Evolutionary conservation across 2,329 filamentous ascomycete species (phyloP), one percentile per base, ranked within the genome.

Genomic region (Trichoderma atroviride): DNA sequence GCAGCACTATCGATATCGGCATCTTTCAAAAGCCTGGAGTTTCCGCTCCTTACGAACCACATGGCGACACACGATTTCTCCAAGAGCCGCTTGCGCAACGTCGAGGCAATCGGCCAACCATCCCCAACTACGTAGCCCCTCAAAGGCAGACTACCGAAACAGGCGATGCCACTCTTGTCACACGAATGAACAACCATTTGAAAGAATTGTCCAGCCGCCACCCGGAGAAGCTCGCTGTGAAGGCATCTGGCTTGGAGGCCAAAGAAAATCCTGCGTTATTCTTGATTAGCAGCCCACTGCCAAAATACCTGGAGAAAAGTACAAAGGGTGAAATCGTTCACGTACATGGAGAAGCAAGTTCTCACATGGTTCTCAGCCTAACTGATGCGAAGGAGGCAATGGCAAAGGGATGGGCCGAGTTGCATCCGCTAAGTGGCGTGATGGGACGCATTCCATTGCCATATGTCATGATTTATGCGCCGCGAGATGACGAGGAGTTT

Each of bases 381-480:
- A 74, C 72, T 1, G 82, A 83, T 64, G 81, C 80, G 2, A 76
- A 76, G 58, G 72, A 73, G 53, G 76, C 76, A 2, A 77, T 82
- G 57, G 73, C 68, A 5, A 74, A 72, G 53, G 80, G 81, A 0
- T 83, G 82, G 81, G 81, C 76, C 22, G 78, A 82, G 74, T 73
- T 81, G 4, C 81, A 83, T 60, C 71, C 70, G 60, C 73, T 83
- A 2, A 52, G 68, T 47, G 62, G 68, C 40, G 62, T 67, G 40
- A 52, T 70, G 62, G 56, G 47, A 5, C 37, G 16, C 22, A n/a
- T 66, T 55, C 68, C 68, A n/a, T 27, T 70, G 62, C 47, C 59
- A 4, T 83, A 81, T 65, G 74, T 83, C 35, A 60, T 83, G 56
- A 53, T 83, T 0, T 83, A 83, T 33, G 81, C 81, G 55, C 81